phyloP scores from a whole-genome alignment of 139 green algal species.

The Coccomyxa sp. region DNA sequence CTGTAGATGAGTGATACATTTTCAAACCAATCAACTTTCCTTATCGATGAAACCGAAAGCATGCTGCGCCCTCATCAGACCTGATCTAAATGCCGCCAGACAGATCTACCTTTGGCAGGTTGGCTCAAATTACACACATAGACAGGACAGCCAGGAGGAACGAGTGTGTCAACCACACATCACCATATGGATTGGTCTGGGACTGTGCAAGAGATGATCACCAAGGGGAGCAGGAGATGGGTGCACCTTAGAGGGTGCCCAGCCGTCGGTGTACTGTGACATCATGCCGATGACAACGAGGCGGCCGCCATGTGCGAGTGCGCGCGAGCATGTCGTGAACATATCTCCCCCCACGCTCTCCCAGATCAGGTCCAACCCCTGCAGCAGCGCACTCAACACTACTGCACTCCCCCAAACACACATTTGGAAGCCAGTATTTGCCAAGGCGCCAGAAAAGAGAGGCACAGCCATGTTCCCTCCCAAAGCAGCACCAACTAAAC shows the following conservation, averaged over 20 bases:
- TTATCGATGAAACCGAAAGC: neutral
- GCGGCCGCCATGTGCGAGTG: constrained; percentile 52
- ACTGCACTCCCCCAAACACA: no score
- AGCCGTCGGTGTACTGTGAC: constrained; percentile 44
- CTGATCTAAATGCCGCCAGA: neutral
- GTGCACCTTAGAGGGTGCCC: constrained; percentile 7
- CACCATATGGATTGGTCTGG: neutral
- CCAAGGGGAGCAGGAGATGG: neutral
- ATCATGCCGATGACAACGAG: constrained; percentile 81
- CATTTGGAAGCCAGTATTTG: no score
- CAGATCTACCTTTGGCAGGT: neutral
- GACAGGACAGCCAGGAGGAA: neutral
- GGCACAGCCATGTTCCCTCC: no score
- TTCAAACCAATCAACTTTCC: neutral
- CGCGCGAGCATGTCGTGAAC: constrained; percentile 62
- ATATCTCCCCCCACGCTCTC: constrained; percentile 72
- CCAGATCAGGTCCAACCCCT: constrained; percentile 62
- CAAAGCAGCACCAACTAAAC: no score
- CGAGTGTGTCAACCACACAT: neutral
- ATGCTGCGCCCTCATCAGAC: neutral
- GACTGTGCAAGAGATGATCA: neutral
- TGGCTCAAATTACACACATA: neutral
- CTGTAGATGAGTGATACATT: neutral
- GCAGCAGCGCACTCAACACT: neutral
- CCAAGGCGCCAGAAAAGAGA: no score